Percentiles rank a stretch among this genome's conserved stretches.
phyloP scores from a whole-genome alignment of 2,329 filamentous ascomycete species.

The Claviceps pazoutovae region DNA sequence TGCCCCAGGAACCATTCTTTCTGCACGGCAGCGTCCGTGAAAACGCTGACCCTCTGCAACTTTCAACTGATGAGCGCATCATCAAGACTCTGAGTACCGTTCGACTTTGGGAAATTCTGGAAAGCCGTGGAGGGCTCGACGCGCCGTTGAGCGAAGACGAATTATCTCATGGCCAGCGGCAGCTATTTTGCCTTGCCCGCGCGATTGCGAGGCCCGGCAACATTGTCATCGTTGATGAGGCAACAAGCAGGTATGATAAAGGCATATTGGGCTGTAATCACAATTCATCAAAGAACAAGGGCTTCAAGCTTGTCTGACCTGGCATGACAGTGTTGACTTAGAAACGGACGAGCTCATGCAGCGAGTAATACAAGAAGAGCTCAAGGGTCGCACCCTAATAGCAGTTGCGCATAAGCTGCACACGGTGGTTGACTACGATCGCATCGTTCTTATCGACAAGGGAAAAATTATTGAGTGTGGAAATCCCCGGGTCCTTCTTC shows the following conservation, averaged over 20 bases:
- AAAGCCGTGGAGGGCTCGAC: slow-evolving; percentile 24
- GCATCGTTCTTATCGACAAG: slow-evolving; percentile 53
- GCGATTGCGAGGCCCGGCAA: slow-evolving; percentile 21
- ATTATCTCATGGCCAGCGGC: slow-evolving; percentile 29
- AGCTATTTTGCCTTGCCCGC: slow-evolving; percentile 27
- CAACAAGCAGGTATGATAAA: slow-evolving; percentile 15
- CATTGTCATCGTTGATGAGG: slow-evolving; percentile 26
- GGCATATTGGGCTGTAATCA: neutral
- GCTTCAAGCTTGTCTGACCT: neutral
- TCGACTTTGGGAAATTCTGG: slow-evolving; percentile 26
- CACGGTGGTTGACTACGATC: slow-evolving; percentile 37
- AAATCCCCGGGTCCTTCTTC: slow-evolving; percentile 7
- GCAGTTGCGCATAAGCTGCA: slow-evolving; percentile 27
- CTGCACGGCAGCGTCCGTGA: slow-evolving; percentile 31
- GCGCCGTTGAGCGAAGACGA: slow-evolving; percentile 16
- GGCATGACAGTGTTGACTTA: slow-evolving; percentile 17
- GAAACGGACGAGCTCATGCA: slow-evolving; percentile 21
- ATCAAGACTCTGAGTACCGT: slow-evolving; percentile 29
- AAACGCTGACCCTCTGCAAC: slow-evolving; percentile 32
- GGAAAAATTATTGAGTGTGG: slow-evolving; percentile 40
- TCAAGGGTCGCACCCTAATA: slow-evolving; percentile 35
- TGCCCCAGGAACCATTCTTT: slow-evolving; percentile 39
- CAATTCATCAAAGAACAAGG: neutral
- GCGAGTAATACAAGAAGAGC: slow-evolving; percentile 17
- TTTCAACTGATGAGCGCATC: slow-evolving; percentile 25